These are phyloP conservation scores for Diaporthe sp. DNA, from an alignment of 2,329 filamentous ascomycete genomes.

Conservation along the genomic window DNA sequence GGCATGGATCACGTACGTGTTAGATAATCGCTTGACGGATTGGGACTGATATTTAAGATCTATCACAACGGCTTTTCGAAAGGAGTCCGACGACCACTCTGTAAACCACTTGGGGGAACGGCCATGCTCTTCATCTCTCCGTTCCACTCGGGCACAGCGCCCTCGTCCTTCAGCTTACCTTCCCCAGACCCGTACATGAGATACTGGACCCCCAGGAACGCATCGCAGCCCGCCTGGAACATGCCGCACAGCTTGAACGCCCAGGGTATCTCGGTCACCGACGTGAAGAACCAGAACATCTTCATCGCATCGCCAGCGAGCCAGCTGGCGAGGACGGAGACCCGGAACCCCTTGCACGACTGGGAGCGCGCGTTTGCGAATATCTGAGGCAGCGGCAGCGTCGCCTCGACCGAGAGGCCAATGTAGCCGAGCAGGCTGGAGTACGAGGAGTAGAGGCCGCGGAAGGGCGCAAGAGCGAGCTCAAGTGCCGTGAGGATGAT, in stretches of 20 bases:
- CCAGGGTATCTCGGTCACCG: conserved; percentile 75
- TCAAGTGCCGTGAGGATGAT: conserved; percentile 70
- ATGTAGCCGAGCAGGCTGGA: conserved; percentile 76
- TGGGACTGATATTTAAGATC: neutral
- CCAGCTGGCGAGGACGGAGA: conserved; percentile 83
- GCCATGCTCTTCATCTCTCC: conserved; percentile 40
- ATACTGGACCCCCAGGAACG: conserved; percentile 80
- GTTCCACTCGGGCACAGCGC: conserved; percentile 29
- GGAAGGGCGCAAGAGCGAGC: conserved; percentile 70
- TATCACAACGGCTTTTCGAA: conserved; percentile 34
- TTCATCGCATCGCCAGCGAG: conserved; percentile 85
- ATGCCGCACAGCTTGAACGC: conserved; percentile 86
- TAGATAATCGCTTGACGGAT: neutral
- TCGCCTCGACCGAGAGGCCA: conserved; percentile 83
- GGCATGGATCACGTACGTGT: neutral
- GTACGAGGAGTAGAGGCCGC: conserved; percentile 71
- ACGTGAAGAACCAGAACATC: conserved; percentile 86
- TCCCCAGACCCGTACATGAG: conserved; percentile 71
- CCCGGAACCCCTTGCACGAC: conserved; percentile 81
- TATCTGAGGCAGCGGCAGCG: conserved; percentile 84
- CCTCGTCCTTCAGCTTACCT: conserved; percentile 46
- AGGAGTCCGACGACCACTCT: conserved; percentile 34
- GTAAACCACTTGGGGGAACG: conserved; percentile 26
- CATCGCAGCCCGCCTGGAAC: conserved; percentile 83
- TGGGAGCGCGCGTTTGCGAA: conserved; percentile 73